Evolutionary conservation across 78 protist species (phyloP).

Genomic region (Dictyostelium purpureum): DNA sequence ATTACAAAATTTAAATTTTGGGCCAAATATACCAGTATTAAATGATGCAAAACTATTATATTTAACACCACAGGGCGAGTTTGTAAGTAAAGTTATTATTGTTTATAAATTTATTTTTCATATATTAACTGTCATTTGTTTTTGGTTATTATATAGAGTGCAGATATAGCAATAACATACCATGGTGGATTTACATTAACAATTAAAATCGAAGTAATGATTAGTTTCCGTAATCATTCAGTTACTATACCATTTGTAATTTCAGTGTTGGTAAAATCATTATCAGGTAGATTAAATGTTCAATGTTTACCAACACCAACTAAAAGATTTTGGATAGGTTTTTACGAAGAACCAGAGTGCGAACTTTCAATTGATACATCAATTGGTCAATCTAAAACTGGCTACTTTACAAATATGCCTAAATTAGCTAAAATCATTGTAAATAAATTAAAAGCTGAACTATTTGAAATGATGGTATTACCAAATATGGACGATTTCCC

Average conservation of each 20-base stretch:
- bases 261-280: slow-evolving; percentile 47
- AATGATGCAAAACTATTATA: slow-evolving; percentile 40
- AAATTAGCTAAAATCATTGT: slow-evolving; percentile 77
- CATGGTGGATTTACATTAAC: slow-evolving; percentile 79
- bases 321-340: slow-evolving; percentile 73
- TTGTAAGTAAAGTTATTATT: slow-evolving; percentile 16
- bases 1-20: slow-evolving; percentile 68
- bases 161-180: slow-evolving; percentile 39
- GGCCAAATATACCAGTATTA: slow-evolving; percentile 65
- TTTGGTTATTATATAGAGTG: neutral
- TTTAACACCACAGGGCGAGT: slow-evolving; percentile 73
- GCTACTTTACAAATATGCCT: slow-evolving; percentile 68
- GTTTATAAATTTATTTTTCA: neutral
- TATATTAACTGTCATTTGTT: neutral
- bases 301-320: slow-evolving; percentile 78
- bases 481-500: slow-evolving; percentile 75
- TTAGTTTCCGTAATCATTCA: slow-evolving; percentile 51
- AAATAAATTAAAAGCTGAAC: slow-evolving; percentile 58
- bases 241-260: slow-evolving; percentile 71
- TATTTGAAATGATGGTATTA: slow-evolving; percentile 72
- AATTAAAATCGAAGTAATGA: slow-evolving; percentile 49
- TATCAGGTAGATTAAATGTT: slow-evolving; percentile 46
- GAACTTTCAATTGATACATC: slow-evolving; percentile 68
- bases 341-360: slow-evolving; percentile 73
- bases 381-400: slow-evolving; percentile 73